These are phyloP conservation scores for Saxophila tyrrhenica DNA, from an alignment of 495 filamentous ascomycete species.

Conservation along the genomic window DNA sequence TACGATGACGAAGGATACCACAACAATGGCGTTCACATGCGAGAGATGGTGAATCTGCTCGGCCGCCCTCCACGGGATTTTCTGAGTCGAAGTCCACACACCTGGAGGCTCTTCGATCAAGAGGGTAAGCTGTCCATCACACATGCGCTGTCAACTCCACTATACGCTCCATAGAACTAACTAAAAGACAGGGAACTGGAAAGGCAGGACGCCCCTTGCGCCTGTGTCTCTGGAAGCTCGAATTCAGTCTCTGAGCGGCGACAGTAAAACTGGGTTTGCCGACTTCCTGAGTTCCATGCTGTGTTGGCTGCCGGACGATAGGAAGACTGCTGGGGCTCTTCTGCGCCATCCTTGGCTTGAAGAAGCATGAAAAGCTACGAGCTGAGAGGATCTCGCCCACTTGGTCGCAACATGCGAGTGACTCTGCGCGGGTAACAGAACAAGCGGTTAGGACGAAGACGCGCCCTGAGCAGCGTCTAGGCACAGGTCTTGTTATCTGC, in stretches of 20 bases:
- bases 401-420: too few species aligned
- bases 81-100: constrained; percentile 9
- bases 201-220: constrained; percentile 9
- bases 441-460: too few species aligned
- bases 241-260: constrained; percentile 20
- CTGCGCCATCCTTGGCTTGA: constrained; percentile 29
- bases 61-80: constrained; percentile 23
- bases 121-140: constrained; percentile 4
- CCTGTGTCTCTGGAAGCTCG: constrained; percentile 6
- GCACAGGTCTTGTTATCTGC: too few species aligned
- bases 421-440: too few species aligned
- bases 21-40: constrained; percentile 23
- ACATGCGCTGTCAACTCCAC: background rate
- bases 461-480: too few species aligned
- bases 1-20: constrained; percentile 13
- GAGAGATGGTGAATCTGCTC: constrained; percentile 27
- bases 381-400: too few species aligned
- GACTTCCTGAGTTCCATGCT: constrained; percentile 27
- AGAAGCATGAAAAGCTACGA: too few species aligned
- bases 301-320: constrained; percentile 28
- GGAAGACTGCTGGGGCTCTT: constrained; percentile 27
- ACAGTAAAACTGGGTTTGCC: background rate
- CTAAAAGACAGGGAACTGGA: constrained; percentile 15
- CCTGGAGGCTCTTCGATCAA: constrained; percentile 17
- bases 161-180: background rate